Percentiles rank a stretch among this genome's conserved stretches.
phyloP scores from a whole-genome alignment of 345 rosid species.

The Acer saccharum region DNA sequence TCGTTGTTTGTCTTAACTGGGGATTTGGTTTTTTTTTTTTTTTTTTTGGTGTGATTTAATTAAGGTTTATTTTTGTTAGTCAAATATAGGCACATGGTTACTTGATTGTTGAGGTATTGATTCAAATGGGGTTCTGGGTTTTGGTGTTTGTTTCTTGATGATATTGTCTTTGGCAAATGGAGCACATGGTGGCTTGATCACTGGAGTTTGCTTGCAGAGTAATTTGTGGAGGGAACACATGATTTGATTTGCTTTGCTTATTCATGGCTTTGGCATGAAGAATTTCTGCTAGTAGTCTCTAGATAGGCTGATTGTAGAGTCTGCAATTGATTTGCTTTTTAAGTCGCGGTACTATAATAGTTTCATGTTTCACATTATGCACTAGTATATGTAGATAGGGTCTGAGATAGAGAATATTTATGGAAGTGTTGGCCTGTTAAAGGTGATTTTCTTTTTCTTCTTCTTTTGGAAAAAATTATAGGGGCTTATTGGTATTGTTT shows the following conservation, averaged over 20 bases:
- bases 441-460: not conserved
- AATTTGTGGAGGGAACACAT: constrained; percentile 24
- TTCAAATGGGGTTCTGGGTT: not conserved
- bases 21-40: constrained; percentile 10
- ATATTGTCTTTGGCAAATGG: constrained; percentile 14
- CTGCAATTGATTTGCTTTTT: not conserved
- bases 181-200: constrained; percentile 23
- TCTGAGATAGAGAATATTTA: not conserved
- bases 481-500: not conserved
- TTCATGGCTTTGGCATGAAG: not conserved
- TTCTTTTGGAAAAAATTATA: not conserved
- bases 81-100: constrained; percentile 24
- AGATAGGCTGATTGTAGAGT: not conserved
- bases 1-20: constrained; percentile 21
- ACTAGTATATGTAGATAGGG: not conserved
- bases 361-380: not conserved
- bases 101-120: constrained; percentile 14
- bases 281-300: not conserved
- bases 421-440: not conserved
- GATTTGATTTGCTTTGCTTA: constrained; percentile 19
- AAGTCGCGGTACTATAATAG: not conserved
- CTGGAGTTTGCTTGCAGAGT: constrained; percentile 24
- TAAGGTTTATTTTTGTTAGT: constrained; percentile 7
- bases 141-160: constrained; percentile 5
- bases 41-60: not conserved